A percentile compares a stretch with the other conserved stretches of the same genome.
Conservation (phyloP, 108 stramenopile species). For the Cyclotella cryptica region DNA sequence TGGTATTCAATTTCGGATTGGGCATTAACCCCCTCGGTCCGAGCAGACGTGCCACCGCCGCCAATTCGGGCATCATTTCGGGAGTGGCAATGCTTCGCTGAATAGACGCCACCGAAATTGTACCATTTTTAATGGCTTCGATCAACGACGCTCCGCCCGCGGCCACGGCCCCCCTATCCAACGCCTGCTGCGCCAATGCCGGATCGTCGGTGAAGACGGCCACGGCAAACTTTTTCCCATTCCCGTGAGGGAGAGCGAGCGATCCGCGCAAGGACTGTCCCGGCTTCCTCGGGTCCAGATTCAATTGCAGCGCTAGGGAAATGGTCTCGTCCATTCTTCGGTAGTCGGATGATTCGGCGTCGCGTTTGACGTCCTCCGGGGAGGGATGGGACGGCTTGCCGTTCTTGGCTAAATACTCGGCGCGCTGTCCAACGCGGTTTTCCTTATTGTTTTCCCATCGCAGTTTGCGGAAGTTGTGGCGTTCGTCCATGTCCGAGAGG, state of each 20-base stretch:
- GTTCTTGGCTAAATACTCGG: slow-evolving; percentile 19
- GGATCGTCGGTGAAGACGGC: slow-evolving; percentile 90
- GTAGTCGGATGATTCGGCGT: slow-evolving; percentile 44
- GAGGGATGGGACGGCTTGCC: slow-evolving; percentile 27
- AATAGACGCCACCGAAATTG: slow-evolving; percentile 61
- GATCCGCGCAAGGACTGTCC: slow-evolving; percentile 92
- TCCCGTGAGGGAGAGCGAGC: slow-evolving; percentile 90
- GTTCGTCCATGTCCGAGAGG: slow-evolving; percentile 59
- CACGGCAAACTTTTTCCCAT: slow-evolving; percentile 87
- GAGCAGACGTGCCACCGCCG: slow-evolving; percentile 84
- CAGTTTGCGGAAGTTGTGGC: slow-evolving; percentile 46
- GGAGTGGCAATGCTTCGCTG: slow-evolving; percentile 90
- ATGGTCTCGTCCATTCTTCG: slow-evolving; percentile 85
- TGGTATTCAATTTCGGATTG: slow-evolving; percentile 93
- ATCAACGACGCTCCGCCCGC: slow-evolving; percentile 91
- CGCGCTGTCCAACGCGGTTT: slow-evolving; percentile 53
- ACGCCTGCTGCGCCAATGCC: slow-evolving; percentile 66
- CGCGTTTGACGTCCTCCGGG: slow-evolving; percentile 16
- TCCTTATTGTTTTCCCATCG: slow-evolving; percentile 55
- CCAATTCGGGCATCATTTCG: slow-evolving; percentile 83
- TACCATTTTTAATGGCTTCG: slow-evolving; percentile 76
- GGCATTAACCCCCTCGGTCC: slow-evolving; percentile 98
- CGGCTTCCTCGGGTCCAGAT: slow-evolving; percentile 95
- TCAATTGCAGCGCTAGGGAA: slow-evolving; percentile 87
- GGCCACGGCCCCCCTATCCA: slow-evolving; percentile 74